phyloP scores from a whole-genome alignment of 2,329 filamentous ascomycete genomes.

The Conoideocrella luteorostrata region DNA sequence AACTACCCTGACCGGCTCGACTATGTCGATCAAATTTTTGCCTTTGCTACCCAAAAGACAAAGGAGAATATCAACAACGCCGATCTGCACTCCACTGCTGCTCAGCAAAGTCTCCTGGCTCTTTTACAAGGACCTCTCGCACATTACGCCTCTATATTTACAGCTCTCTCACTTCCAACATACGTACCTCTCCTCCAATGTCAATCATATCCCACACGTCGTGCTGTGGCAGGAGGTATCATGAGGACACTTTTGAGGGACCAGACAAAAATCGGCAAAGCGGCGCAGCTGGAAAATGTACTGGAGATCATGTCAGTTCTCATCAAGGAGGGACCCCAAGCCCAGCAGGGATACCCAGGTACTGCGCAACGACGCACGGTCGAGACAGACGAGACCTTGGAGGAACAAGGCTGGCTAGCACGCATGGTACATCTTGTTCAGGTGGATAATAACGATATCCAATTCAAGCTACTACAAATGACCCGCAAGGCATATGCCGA shows the following conservation, averaged over 20 bases:
- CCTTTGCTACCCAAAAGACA: slow-evolving; percentile 82
- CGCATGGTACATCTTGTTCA: slow-evolving; percentile 84
- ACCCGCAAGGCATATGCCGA: slow-evolving; percentile 81
- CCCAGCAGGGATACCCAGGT: slow-evolving; percentile 77
- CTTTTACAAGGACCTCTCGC: slow-evolving; percentile 87
- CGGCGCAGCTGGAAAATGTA: slow-evolving; percentile 78
- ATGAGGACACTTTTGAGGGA: slow-evolving; percentile 76
- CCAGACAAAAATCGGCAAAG: slow-evolving; percentile 69
- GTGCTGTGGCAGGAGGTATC: slow-evolving; percentile 86
- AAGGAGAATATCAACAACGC: slow-evolving; percentile 86
- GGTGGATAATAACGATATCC: slow-evolving; percentile 80
- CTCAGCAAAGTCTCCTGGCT: slow-evolving; percentile 82
- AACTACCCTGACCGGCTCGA: slow-evolving; percentile 90
- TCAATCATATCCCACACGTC: slow-evolving; percentile 86
- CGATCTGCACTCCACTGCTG: slow-evolving; percentile 82
- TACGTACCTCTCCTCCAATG: slow-evolving; percentile 86
- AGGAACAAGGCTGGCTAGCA: slow-evolving; percentile 96
- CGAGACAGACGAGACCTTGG: slow-evolving; percentile 95
- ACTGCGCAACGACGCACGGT: slow-evolving; percentile 65
- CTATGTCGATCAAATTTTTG: slow-evolving; percentile 90
- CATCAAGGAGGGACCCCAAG: slow-evolving; percentile 85
- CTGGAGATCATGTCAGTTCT: slow-evolving; percentile 83
- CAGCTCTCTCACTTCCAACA: slow-evolving; percentile 85
- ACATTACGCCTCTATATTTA: slow-evolving; percentile 89
- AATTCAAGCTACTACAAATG: slow-evolving; percentile 88